Percentiles rank a stretch among this genome's conserved stretches.
Evolutionary conservation across 208 protist species (phyloP).

Genomic region (Phytomonas sp.): DNA sequence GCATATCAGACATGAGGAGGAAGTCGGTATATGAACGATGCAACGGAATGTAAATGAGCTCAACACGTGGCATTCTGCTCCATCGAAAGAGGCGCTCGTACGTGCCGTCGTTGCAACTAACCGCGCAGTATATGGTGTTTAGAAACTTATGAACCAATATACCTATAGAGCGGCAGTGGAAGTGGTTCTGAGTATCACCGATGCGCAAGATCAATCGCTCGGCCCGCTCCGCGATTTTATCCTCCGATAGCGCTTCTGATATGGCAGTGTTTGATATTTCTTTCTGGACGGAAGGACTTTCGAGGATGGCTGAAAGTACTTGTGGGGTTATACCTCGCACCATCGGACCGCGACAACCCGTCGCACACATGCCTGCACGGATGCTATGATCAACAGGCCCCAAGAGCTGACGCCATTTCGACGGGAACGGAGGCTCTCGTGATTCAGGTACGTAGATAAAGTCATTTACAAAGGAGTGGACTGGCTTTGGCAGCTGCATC

Average conservation of each 20-base stretch:
- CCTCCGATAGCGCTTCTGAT: conserved; percentile 23
- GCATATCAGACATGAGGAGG: conserved; percentile 75
- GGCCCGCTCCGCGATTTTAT: conserved; percentile 40
- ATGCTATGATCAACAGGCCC: conserved; percentile 27
- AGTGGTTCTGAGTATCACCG: conserved; percentile 68
- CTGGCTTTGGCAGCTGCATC: conserved; percentile 25
- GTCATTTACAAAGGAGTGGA: conserved; percentile 50
- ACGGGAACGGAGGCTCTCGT: conserved; percentile 28
- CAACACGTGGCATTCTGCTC: conserved; percentile 31
- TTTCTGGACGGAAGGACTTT: conserved; percentile 41
- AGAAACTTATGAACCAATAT: conserved; percentile 52
- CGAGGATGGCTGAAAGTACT: conserved; percentile 36
- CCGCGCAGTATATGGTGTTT: conserved; percentile 46
- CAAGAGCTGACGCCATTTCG: conserved; percentile 21
- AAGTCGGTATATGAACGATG: conserved; percentile 89
- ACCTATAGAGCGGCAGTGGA: conserved; percentile 40
- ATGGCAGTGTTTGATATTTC: conserved; percentile 32
- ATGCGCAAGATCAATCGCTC: conserved; percentile 53
- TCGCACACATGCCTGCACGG: conserved; percentile 31
- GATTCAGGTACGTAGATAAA: conserved; percentile 31
- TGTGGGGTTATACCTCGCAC: conserved; percentile 46
- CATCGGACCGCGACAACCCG: conserved; percentile 28
- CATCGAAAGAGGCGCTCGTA: conserved; percentile 48
- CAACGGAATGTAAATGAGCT: conserved; percentile 68
- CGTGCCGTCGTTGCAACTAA: conserved; percentile 50